phyloP scores from a whole-genome alignment of 1,139 yeast species.

The Suzukiozyma palmioleophila region DNA sequence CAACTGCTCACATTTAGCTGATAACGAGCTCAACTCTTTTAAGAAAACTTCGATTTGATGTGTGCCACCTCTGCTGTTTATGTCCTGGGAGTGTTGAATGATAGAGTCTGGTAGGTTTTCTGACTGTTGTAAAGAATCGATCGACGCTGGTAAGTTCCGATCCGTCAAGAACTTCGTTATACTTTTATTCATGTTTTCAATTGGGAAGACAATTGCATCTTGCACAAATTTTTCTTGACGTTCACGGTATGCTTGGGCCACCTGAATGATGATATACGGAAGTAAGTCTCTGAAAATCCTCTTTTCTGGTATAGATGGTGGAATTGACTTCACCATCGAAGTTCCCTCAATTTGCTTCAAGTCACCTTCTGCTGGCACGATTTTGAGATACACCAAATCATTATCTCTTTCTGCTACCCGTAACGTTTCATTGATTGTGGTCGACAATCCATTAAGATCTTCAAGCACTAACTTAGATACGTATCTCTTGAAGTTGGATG shows the following conservation, averaged over 20 bases:
- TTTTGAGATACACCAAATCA: conserved; percentile 68
- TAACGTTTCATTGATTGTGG: conserved; percentile 43
- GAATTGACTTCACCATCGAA: conserved; percentile 51
- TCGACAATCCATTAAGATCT: conserved; percentile 45
- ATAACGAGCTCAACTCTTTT: conserved; percentile 41
- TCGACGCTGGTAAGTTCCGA: conserved; percentile 53
- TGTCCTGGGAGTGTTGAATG: conserved; percentile 49
- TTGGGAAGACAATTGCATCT: conserved; percentile 47
- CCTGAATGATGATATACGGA: conserved; percentile 65
- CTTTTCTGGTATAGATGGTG: conserved; percentile 24
- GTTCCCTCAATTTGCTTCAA: conserved; percentile 46
- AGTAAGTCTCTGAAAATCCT: conserved; percentile 53
- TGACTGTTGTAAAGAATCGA: conserved; percentile 63
- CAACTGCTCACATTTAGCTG: conserved; percentile 35
- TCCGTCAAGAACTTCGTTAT: conserved; percentile 42
- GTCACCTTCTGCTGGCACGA: conserved; percentile 47
- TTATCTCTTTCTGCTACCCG: conserved; percentile 70
- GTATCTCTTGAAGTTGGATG: conserved; percentile 36
- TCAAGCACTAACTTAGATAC: conserved; percentile 40
- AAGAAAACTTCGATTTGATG: conserved; percentile 38
- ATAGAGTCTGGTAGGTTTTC: conserved; percentile 59
- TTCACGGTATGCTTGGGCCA: conserved; percentile 65
- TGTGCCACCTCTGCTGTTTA: conserved; percentile 54
- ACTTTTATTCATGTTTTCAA: conserved; percentile 45
- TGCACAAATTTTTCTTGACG: conserved; percentile 56